Percentiles rank a stretch among this genome's conserved stretches.
These are phyloP conservation scores for Casuarina cunninghamiana DNA, from an alignment of 306 rosid species.

Conservation along the genomic window DNA sequence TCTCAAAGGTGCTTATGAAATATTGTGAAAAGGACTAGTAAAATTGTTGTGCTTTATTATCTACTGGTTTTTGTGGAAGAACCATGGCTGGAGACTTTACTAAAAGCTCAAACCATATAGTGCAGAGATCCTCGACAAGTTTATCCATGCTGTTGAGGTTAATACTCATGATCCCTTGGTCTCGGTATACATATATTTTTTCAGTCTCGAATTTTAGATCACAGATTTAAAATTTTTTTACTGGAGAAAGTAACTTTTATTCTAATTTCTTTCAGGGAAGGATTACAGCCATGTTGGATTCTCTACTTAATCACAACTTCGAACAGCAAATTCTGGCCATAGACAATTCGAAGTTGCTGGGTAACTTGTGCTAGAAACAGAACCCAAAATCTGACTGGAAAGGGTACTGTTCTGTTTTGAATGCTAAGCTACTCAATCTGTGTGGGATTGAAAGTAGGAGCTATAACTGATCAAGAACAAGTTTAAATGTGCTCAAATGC, in stretches of 20 bases:
- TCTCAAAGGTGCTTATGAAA: conserved; percentile 69
- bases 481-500: too few species aligned
- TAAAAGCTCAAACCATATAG: conserved; percentile 46
- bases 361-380: too few species aligned
- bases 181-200: conserved; percentile 47
- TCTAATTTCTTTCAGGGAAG: conserved; percentile 57
- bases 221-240: conserved; percentile 8
- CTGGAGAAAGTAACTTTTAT: conserved; percentile 17
- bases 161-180: conserved; percentile 65
- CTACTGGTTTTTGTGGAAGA: conserved; percentile 18
- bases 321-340: too few species aligned
- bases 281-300: conserved; percentile 50
- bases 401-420: too few species aligned
- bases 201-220: neutral
- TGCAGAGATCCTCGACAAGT: conserved; percentile 79
- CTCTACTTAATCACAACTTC: too few species aligned
- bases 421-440: too few species aligned
- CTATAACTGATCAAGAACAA: too few species aligned
- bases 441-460: too few species aligned
- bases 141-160: conserved; percentile 77
- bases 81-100: conserved; percentile 2
- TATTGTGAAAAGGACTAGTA: conserved; percentile 10
- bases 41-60: conserved; percentile 14
- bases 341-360: too few species aligned
- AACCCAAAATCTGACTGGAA: too few species aligned